Base-by-base conservation (phyloP, 106 monocot genomes). In the Platanthera guangdongensis region DNA sequence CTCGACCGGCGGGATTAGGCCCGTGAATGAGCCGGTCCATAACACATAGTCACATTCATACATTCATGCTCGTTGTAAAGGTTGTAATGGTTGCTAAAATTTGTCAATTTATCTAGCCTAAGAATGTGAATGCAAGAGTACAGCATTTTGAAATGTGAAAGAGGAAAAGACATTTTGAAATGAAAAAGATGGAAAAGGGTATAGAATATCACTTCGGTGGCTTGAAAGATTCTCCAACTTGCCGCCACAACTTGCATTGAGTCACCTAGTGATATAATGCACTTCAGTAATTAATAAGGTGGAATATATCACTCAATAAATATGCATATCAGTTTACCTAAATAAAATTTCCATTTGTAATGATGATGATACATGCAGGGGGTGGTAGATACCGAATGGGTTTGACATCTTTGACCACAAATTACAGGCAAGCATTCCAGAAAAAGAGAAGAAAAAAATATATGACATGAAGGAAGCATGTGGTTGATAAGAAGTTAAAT, bases 221-320 rank as follows among this genome's bases (percentile, higher is more conserved):
- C 47, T 70, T 70, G 47, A 70, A 70, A 70, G 70, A 70, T 70
- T 70, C 70, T 70, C 70, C 70, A 16, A 70, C 70, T 70, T 70
- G 70, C 5, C 70, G 70, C 70, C 70, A 70, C 47, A 70, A 25
- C 47, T 70, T 70, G 47, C 16, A 70, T 47, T 46, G 47, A 70
- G 70, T 70, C 8, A 70, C 70, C 70, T 70, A 48, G 15, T 47
- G 7, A 70, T 46, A 68, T 32, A 25, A 47, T n/a, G 47, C 2
- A 70, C 45, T 16, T 8, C 15, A 70, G 2, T 6, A 46, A 47
- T 48, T 7, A 70, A 16, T 6, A 10, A 67, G 39, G 5, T 30
- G 30, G 32, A 67, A 67, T 13, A 67, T 67, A 39, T 67, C 32
- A 45, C 39, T 10, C 25, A 39, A 30, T 10, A 9, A 67, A 60